Conservation (phyloP, 495 filamentous ascomycete genomes). For the Neurospora discreta region DNA sequence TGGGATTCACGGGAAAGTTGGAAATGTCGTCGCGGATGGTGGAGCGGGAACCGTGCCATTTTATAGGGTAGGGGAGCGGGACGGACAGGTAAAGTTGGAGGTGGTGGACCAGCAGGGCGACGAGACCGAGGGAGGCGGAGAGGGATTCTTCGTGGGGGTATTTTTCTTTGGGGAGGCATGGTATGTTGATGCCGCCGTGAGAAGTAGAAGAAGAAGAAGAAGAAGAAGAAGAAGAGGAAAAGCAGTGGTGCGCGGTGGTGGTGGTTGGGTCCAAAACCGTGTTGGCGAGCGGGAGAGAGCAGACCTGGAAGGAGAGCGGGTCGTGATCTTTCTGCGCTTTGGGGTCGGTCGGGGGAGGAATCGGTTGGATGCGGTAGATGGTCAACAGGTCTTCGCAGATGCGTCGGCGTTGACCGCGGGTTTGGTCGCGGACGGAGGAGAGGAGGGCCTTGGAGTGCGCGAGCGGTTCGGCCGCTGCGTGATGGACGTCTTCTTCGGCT, state of each 20-base stretch:
- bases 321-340: not conserved
- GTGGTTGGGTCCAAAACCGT: constrained; percentile 47
- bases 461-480: constrained; percentile 47
- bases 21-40: constrained; percentile 74
- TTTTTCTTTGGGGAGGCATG: constrained; percentile 11
- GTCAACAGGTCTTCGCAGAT: constrained; percentile 70
- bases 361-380: constrained; percentile 72
- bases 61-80: constrained; percentile 71
- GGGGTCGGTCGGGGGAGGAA: constrained; percentile 21
- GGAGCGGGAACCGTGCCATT: constrained; percentile 57
- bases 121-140: constrained; percentile 73
- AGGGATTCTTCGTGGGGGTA: constrained; percentile 50
- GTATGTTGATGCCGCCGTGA: too few species aligned
- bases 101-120: constrained; percentile 62
- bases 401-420: constrained; percentile 70
- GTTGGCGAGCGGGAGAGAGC: constrained; percentile 65
- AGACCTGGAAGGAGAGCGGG: constrained; percentile 67
- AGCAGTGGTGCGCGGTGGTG: constrained; percentile 3
- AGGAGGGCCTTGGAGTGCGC: constrained; percentile 41
- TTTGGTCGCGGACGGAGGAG: constrained; percentile 45
- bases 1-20: constrained; percentile 32
- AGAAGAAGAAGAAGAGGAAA: too few species aligned
- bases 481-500: constrained; percentile 41
- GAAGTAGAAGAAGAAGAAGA: too few species aligned
- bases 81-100: constrained; percentile 75